Percentiles rank a stretch among this genome's conserved stretches.
Evolutionary conservation across 1,284 basidiomycete species (phyloP).

Genomic region (Rhodofomes roseus): DNA sequence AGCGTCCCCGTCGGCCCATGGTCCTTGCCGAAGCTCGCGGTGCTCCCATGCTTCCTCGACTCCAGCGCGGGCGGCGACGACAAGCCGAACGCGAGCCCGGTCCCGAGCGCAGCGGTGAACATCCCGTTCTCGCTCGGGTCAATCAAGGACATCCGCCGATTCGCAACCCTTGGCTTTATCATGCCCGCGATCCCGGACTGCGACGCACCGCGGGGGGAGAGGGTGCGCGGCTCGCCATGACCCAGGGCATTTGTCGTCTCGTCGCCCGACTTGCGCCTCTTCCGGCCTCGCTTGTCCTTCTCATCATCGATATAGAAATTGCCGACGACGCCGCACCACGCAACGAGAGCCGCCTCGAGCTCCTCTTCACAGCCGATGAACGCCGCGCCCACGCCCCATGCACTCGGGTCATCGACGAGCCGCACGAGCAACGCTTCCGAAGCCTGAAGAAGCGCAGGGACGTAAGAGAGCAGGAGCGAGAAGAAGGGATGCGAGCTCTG

Average conservation of each 20-base stretch:
- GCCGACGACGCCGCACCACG: slow-evolving; percentile 62
- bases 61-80: slow-evolving; percentile 12
- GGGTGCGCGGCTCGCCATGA: slow-evolving; percentile 5
- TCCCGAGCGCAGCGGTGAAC: slow-evolving; percentile 30
- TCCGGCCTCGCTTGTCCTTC: slow-evolving; percentile 20
- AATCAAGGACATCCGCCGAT: slow-evolving; percentile 14
- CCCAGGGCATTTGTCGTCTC: slow-evolving; percentile 11
- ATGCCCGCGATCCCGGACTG: slow-evolving; percentile 16
- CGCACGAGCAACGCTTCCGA: slow-evolving; percentile 43
- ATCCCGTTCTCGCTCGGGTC: slow-evolving; percentile 19
- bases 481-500: slow-evolving; percentile 44
- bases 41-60: slow-evolving; percentile 2
- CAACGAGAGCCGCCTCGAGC: slow-evolving; percentile 52
- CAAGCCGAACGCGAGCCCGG: slow-evolving; percentile 27
- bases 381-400: slow-evolving; percentile 55
- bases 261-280: slow-evolving; percentile 17
- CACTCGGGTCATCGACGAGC: slow-evolving; percentile 57
- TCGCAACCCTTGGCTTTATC: slow-evolving; percentile 10
- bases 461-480: slow-evolving; percentile 48
- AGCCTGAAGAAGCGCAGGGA: slow-evolving; percentile 44
- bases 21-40: slow-evolving; percentile 4
- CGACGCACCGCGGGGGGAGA: slow-evolving; percentile 17
- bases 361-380: slow-evolving; percentile 52
- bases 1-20: slow-evolving; percentile 12
- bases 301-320: slow-evolving; percentile 43